Base-by-base conservation (phyloP, 2,329 filamentous ascomycete species). In the Ophiostoma pallidulum region DNA sequence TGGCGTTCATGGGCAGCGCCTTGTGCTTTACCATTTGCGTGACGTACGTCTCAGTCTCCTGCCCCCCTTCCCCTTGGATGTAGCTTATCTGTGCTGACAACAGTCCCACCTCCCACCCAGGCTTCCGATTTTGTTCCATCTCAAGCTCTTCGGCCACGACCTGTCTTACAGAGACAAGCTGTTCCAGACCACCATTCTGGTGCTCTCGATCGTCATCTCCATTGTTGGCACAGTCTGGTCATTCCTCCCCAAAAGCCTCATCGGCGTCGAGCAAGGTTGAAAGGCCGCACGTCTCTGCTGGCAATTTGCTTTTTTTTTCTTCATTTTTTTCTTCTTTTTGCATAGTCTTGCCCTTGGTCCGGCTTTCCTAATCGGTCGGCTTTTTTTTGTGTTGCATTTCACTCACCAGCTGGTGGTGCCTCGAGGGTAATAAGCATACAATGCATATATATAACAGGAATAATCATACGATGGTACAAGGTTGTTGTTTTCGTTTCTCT, bases 11-110 rank as follows among this genome's bases (percentile, higher is more conserved):
- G 68, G 91, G 92, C 12, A 87, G 85, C 33, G 84, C 89, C 4
- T 75, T 95, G 14, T 96, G 91, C 67, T 95, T 95, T 58, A 87
- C 86, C 16, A 94, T 97, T 55, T 97, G 91, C 66, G 82, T 97
- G 55, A 89, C 94, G 64, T 72, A 58, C 61, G 70, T 65, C 13
- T 12, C 6, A 5, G 29, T 33, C 28, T 39, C 29, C 43, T 37
- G 37, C 14, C 32, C 24, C 6, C 40, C 24, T 19, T 38, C 12
- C 5, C 16, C 32, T 45, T 44, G 44, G 8, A 29, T 51, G 18
- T 18, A 9, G n/a, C 41, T 38, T 24, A n/a, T n/a, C n/a, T n/a
- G n/a, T n/a, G n/a, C 31, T 32, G 1, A 7, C 29, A 20, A 35
- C 33, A 16, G 10, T 24, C 28, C 28, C 8, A 8, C 28, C 28